Conservation (phyloP, 1,284 basidiomycete genomes). For the Heliocybe sulcata region DNA sequence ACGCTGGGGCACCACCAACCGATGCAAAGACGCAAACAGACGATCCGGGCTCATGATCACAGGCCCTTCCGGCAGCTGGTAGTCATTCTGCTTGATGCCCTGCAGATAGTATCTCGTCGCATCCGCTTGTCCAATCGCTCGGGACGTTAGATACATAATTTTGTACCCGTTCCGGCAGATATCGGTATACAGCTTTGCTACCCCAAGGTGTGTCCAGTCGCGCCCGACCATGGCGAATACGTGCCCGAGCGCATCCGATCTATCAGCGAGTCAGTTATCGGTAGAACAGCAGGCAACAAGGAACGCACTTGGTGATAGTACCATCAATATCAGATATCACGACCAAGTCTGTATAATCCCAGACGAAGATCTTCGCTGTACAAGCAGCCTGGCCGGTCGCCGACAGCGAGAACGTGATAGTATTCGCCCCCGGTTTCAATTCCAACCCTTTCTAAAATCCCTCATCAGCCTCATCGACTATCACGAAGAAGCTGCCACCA, state of each 20-base stretch:
- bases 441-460: constrained; percentile 70
- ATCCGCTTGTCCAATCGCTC: constrained; percentile 98
- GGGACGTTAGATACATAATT: constrained; percentile 96
- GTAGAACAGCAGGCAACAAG: not conserved
- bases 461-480: not conserved
- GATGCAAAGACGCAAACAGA: constrained; percentile 90
- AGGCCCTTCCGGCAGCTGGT: constrained; percentile 94
- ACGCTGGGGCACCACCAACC: constrained; percentile 42
- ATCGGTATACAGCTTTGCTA: constrained; percentile 97
- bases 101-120: constrained; percentile 94
- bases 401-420: constrained; percentile 93
- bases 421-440: constrained; percentile 86
- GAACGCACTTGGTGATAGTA: constrained; percentile 90
- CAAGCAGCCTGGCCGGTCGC: constrained; percentile 83
- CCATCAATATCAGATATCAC: constrained; percentile 99
- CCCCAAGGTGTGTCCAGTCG: constrained; percentile 99
- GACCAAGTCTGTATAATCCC: constrained; percentile 86
- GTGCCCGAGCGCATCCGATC: constrained; percentile 95
- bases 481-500: constrained; percentile 6
- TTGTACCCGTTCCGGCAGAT: constrained; percentile 96
- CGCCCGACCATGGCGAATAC: constrained; percentile 98
- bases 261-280: constrained; percentile 22
- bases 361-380: constrained; percentile 91
- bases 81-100: constrained; percentile 93
- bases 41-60: constrained; percentile 99